Evolutionary conservation across 2,329 filamentous ascomycete species (phyloP).

Genomic region (Hypoxylon sp.): DNA sequence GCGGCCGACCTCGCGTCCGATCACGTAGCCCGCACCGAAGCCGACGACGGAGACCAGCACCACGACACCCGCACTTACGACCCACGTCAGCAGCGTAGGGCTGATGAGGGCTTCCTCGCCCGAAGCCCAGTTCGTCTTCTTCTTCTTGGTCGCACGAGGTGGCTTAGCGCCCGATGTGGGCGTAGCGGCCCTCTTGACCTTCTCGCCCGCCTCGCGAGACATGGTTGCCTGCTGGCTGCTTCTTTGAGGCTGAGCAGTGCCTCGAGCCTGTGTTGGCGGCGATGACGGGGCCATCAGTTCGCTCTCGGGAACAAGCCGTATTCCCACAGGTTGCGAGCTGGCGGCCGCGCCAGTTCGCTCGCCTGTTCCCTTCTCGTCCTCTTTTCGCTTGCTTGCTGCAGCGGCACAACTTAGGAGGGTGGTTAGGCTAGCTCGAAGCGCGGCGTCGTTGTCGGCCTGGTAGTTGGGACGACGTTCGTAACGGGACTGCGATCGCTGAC

Average conservation of each 20-base stretch:
- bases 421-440: conserved; percentile 90
- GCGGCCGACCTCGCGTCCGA: conserved; percentile 73
- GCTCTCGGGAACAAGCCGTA: conserved; percentile 70
- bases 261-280: conserved; percentile 40
- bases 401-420: conserved; percentile 95
- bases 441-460: conserved; percentile 92
- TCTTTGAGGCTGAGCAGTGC: conserved; percentile 35
- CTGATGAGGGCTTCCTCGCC: conserved; percentile 61
- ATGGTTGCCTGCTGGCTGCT: conserved; percentile 23
- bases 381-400: conserved; percentile 84
- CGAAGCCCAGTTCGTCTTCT: conserved; percentile 59
- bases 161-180: conserved; percentile 54
- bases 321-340: conserved; percentile 66
- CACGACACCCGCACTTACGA: conserved; percentile 74
- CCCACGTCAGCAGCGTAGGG: conserved; percentile 72
- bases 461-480: conserved; percentile 67
- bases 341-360: conserved; percentile 58
- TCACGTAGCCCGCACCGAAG: conserved; percentile 76
- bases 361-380: conserved; percentile 55
- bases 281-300: conserved; percentile 62
- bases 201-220: conserved; percentile 53
- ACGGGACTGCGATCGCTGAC: conserved; percentile 61
- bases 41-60: conserved; percentile 76
- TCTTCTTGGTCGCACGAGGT: conserved; percentile 68
- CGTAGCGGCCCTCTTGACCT: conserved; percentile 62